Conservation (phyloP, 139 green algal species). For the Chlorella sp. region DNA sequence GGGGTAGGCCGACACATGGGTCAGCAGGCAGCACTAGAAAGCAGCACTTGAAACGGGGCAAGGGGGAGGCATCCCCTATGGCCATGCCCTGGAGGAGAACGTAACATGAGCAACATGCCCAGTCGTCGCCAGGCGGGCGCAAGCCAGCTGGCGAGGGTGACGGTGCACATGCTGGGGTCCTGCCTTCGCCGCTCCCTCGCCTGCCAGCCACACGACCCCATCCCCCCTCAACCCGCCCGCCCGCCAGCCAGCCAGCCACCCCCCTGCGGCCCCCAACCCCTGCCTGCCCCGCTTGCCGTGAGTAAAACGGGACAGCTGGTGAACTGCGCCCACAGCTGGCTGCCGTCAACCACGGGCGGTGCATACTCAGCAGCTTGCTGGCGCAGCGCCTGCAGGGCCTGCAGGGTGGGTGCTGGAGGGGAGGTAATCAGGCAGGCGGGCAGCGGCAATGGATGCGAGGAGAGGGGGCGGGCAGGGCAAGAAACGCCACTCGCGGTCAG, state of each 20-base stretch:
- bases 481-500: background rate
- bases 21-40: no score
- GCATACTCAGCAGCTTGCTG: background rate
- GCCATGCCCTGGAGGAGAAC: no score
- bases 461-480: no score
- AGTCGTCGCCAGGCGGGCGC: no score
- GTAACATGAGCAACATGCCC: no score
- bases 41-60: no score
- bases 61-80: no score
- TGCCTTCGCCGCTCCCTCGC: background rate
- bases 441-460: background rate
- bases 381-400: constrained; percentile 1
- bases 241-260: no score
- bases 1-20: no score
- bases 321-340: constrained; percentile 15
- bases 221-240: no score
- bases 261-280: background rate
- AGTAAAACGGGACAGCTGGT: background rate
- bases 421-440: no score
- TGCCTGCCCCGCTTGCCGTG: constrained; percentile 2
- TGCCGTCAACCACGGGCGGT: constrained; percentile 8
- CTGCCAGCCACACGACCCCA: background rate
- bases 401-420: background rate
- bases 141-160: no score
- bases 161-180: background rate